These are phyloP conservation scores for Alternaria arbusti DNA, from an alignment of 2,329 filamentous ascomycete species.

Conservation along the genomic window DNA sequence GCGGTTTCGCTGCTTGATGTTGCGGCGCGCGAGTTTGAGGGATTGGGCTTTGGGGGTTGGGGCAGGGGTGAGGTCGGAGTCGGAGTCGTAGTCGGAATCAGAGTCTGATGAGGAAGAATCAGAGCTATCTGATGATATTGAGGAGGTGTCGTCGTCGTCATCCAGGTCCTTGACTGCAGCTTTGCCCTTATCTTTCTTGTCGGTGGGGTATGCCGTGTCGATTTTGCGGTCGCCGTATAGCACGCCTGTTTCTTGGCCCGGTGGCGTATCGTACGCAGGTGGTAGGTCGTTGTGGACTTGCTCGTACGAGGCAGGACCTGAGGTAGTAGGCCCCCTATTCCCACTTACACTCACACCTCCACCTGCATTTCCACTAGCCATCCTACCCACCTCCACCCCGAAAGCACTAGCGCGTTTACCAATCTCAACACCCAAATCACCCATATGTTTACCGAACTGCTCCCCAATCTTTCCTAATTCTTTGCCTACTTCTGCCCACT, in stretches of 20 bases:
- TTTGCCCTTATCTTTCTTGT: conserved; percentile 4
- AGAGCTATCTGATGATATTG: conserved; percentile 32
- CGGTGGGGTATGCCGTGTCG: not conserved
- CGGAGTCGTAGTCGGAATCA: conserved; percentile 19
- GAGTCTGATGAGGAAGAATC: conserved; percentile 23
- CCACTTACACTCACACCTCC: conserved; percentile 4
- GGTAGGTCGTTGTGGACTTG: conserved; percentile 19
- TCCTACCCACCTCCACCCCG: conserved; percentile 25
- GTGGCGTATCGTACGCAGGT: conserved; percentile 18
- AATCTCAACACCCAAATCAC: conserved; percentile 38
- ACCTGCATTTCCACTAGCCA: conserved; percentile 5
- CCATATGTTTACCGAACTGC: conserved; percentile 41
- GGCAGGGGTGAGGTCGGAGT: not conserved
- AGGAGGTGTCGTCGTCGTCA: conserved; percentile 28
- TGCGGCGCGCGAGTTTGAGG: conserved; percentile 18
- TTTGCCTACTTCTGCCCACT: conserved; percentile 17
- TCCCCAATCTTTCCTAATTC: conserved; percentile 33
- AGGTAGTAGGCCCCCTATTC: not conserved
- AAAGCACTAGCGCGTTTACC: conserved; percentile 32
- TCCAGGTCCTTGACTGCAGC: conserved; percentile 7
- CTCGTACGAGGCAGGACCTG: not conserved
- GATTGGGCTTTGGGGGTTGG: rapidly evolving
- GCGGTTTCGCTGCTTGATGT: conserved; percentile 15
- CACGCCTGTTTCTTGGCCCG: conserved; percentile 30
- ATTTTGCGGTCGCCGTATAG: conserved; percentile 12